Conservation (phyloP, 2,329 filamentous ascomycete species). For the Lachnellula hyalina region DNA sequence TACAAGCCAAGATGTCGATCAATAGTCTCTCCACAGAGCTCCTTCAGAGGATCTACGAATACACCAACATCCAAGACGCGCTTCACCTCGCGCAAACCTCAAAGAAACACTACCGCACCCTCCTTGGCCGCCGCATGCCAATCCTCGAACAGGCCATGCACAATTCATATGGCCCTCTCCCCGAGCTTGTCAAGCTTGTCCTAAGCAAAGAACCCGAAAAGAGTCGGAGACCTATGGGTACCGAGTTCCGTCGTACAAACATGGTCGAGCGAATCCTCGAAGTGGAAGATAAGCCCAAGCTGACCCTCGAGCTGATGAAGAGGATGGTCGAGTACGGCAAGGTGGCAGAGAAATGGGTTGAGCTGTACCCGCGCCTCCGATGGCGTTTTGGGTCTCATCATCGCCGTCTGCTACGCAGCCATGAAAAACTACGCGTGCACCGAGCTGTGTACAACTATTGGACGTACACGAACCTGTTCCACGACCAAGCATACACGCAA, state of each 20-base stretch:
- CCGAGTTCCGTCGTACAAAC: constrained; percentile 25
- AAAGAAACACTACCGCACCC: constrained; percentile 22
- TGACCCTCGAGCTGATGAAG: constrained; percentile 26
- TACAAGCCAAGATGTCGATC: constrained; percentile 23
- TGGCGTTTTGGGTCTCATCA: constrained; percentile 29
- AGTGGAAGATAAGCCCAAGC: constrained; percentile 16
- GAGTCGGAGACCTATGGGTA: constrained; percentile 24
- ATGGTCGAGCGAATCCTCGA: constrained; percentile 23
- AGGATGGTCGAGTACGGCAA: constrained; percentile 29
- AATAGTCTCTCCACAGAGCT: constrained; percentile 28
- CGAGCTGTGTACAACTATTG: constrained; percentile 29
- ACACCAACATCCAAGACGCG: constrained; percentile 24
- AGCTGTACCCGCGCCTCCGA: constrained; percentile 29
- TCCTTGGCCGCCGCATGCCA: constrained; percentile 23
- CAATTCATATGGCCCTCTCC: constrained; percentile 27
- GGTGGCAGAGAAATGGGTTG: constrained; percentile 28
- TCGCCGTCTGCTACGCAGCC: constrained; percentile 23
- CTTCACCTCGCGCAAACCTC: constrained; percentile 27
- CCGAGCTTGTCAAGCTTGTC: constrained; percentile 25
- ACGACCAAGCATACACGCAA: constrained; percentile 26
- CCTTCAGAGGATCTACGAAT: constrained; percentile 29
- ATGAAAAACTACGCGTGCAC: constrained; percentile 26
- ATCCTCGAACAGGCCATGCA: constrained; percentile 23
- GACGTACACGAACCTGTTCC: constrained; percentile 30
- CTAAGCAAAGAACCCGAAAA: constrained; percentile 27